These are phyloP conservation scores for Ophiorrhiza pumila DNA, from an alignment of 257 asterid genomes.

Conservation along the genomic window DNA sequence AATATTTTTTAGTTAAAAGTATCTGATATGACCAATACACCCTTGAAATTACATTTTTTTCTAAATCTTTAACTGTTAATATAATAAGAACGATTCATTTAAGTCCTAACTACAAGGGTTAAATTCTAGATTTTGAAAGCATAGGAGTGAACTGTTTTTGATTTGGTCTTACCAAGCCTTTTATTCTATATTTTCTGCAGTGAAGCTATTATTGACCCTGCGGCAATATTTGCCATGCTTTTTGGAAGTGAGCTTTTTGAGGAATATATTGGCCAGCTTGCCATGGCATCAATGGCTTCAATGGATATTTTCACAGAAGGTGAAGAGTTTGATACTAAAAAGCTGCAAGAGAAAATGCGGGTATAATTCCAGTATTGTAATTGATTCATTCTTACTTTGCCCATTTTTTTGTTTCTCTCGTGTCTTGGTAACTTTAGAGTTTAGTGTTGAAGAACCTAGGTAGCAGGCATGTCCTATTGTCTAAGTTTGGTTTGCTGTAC, in stretches of 20 bases:
- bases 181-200: constrained; percentile 41
- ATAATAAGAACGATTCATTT: background rate
- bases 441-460: background rate
- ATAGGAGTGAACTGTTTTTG: background rate
- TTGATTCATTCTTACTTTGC: background rate
- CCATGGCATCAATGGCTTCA: constrained; percentile 99
- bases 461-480: background rate
- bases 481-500: background rate
- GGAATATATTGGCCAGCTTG: constrained; percentile 98
- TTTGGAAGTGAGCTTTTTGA: constrained; percentile 99
- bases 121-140: no score
- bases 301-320: constrained; percentile 78
- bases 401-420: background rate
- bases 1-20: background rate
- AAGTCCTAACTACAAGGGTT: background rate
- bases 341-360: constrained; percentile 94
- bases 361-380: constrained; percentile 33
- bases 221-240: constrained; percentile 98
- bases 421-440: constrained; percentile 1
- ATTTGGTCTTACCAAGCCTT: constrained; percentile 13
- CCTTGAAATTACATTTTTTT: background rate
- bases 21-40: background rate
- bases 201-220: constrained; percentile 96
- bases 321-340: constrained; percentile 79
- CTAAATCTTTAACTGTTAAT: background rate